Evolutionary conservation across 805 yeast genomes (phyloP), one percentile per base, ranked within the genome.

Genomic region (Lipomyces kockii): DNA sequence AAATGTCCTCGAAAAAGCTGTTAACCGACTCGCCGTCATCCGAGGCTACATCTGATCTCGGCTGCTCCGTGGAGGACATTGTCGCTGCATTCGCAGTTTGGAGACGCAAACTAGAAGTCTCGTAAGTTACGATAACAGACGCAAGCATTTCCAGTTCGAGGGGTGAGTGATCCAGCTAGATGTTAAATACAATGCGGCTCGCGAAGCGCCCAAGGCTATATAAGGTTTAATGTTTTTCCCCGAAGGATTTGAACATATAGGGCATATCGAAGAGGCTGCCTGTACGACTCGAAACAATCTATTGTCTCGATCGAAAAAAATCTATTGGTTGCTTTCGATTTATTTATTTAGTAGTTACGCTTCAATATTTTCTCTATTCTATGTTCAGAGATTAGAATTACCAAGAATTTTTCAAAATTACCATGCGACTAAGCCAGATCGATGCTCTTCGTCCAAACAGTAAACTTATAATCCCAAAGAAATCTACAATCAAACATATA

Each of bases 1-100:
- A 29, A 11, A 58, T 58, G 53, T 58, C 53, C 61, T 58, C 61
- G 53, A 58, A 58, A 20, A 58, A 1, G 27, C 22, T n/a, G 12
- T 22, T 46, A n/a, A 58, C 1, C 34, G 61, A 32, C 37, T 32
- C 52, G 2, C 25, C 43, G 49, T 17, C 54, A 17, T 29, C n/a
- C 27, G 20, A 27, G n/a, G n/a, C 12, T 5, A 2, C 57, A 34
- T 43, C 65, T 11, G 20, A 43, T 43, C 7, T 8, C 22, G 22
- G 20, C 49, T 43, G 49, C 49, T 43, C 49, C 9, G 8, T 7
- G 20, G 49, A 43, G 14, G 49, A 43, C 49, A 43, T 43, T 17
- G 22, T 7, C 7, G 20, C 22, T 43, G 22, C 11, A 2, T n/a
- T 43, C 22, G 20, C 22, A n/a, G n/a, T n/a, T 3, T 5, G 22